Conservation (phyloP, 345 rosid genomes). For the Sapria himalayana region DNA sequence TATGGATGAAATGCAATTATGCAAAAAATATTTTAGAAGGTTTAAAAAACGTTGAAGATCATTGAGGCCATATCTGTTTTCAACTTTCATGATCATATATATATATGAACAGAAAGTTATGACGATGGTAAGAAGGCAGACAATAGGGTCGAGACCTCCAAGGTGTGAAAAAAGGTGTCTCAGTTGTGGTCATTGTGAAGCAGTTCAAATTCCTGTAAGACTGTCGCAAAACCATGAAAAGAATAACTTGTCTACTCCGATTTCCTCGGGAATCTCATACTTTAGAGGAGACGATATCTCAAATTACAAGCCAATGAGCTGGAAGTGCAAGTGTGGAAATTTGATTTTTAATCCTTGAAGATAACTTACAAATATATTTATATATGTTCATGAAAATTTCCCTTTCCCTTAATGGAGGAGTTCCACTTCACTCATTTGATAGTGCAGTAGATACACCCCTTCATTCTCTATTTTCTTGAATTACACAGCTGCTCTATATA, state of each 20-base stretch:
- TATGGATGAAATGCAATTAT: too few relatives aligned
- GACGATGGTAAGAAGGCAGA: constrained; percentile 12
- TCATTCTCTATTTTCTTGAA: too few relatives aligned
- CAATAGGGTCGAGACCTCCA: constrained; percentile 48
- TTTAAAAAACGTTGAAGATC: too few relatives aligned
- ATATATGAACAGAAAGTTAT: too few relatives aligned
- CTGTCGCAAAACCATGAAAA: constrained; percentile 9
- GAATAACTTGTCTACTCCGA: constrained; percentile 9
- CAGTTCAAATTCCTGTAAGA: constrained; percentile 41
- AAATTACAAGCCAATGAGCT: constrained; percentile 56
- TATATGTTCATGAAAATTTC: too few relatives aligned
- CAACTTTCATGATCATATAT: neutral
- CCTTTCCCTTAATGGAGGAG: too few relatives aligned
- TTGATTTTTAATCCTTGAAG: constrained; percentile 33
- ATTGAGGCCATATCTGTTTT: constrained; percentile 1
- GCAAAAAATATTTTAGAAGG: too few relatives aligned
- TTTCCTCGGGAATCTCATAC: constrained; percentile 10
- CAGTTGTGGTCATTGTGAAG: constrained; percentile 32
- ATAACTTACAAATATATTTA: too few relatives aligned
- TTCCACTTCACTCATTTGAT: too few relatives aligned
- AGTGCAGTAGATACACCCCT: too few relatives aligned
- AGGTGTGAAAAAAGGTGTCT: constrained; percentile 35
- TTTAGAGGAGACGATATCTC: constrained; percentile 33
- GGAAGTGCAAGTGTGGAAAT: constrained; percentile 65
- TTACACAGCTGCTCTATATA: too few relatives aligned